Base-by-base conservation (phyloP, 2,329 filamentous ascomycete species). In the Aspergillus niger region DNA sequence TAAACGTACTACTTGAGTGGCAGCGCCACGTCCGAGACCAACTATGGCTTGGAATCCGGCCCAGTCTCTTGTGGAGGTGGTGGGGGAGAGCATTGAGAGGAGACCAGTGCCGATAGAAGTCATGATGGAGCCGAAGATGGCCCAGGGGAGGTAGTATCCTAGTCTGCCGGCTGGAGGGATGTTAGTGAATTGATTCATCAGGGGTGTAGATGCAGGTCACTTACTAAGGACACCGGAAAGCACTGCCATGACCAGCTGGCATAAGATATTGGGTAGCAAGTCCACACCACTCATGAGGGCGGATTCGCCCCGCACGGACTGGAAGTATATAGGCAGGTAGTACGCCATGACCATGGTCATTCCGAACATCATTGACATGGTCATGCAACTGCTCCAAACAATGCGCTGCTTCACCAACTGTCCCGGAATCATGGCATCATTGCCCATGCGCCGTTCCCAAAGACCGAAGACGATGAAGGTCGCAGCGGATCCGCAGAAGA, bases 271-370 rank as follows among this genome's bases (percentile, higher is more conserved):
- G 2, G 71, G 70, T 0, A 73, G 56, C 24, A 72, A 24, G 39
- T 71, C 58, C 1, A 73, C 69, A 20, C 71, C 70, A 30, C 69
- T 71, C 41, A 68, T 59, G 26, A 71, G 54, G 0, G 71, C 63
- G 1, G 65, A 63, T 8, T 70, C 68, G 50, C 71, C 69, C 20
- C 69, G 63, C 8, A 81, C 72, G 1, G 72, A 70, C 66, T 83
- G 81, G 69, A 83, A 83, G 65, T 81, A 83, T 36, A 83, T 78
- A 8, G 80, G 79, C 0, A 82, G 69, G 65, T 80, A 82, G 68
- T 79, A 82, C 1, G 79, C 55, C 55, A 74, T 65, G 44, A 72
- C 74, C 39, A 62, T 58, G 7, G 74, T 73, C 3, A 69, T 62
- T 2, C 73, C 62, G 62, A 79, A 72, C 59, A 80, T 71, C 8